Evolutionary conservation across 768 basidiomycete genomes (phyloP).

Genomic region (Russula sp.): DNA sequence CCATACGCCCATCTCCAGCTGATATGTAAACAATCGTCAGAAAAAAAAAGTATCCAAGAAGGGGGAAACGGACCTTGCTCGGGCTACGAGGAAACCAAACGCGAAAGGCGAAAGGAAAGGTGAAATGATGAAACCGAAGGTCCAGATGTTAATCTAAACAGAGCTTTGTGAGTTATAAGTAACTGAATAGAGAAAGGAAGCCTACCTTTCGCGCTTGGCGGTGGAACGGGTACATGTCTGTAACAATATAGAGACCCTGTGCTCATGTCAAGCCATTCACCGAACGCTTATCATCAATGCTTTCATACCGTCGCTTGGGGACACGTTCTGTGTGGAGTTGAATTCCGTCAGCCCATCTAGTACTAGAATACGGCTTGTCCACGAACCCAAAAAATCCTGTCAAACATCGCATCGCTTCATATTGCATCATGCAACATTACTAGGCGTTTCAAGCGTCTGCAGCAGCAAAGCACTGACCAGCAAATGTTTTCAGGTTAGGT

Average conservation of each 20-base stretch:
- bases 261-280: background rate
- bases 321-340: slow-evolving; percentile 33
- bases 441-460: background rate
- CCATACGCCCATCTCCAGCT: slow-evolving; percentile 64
- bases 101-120: slow-evolving; percentile 59
- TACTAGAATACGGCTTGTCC: background rate
- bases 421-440: background rate
- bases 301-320: slow-evolving; percentile 49
- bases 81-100: slow-evolving; percentile 60
- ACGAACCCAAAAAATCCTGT: slow-evolving; percentile 49
- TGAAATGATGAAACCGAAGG: slow-evolving; percentile 63
- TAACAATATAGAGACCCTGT: slow-evolving; percentile 53
- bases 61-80: slow-evolving; percentile 31
- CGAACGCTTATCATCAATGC: background rate
- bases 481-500: slow-evolving; percentile 47
- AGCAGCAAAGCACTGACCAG: slow-evolving; percentile 36
- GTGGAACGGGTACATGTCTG: slow-evolving; percentile 63
- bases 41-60: background rate
- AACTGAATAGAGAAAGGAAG: background rate
- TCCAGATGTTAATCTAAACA: slow-evolving; percentile 57
- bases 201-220: slow-evolving; percentile 55
- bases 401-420: slow-evolving; percentile 49
- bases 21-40: background rate
- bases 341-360: background rate
- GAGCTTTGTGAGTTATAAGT: background rate